A percentile compares a stretch with the other conserved stretches of the same genome.
Conservation (phyloP, 2,329 filamentous ascomycete species). For the Nothophoma quercina region DNA sequence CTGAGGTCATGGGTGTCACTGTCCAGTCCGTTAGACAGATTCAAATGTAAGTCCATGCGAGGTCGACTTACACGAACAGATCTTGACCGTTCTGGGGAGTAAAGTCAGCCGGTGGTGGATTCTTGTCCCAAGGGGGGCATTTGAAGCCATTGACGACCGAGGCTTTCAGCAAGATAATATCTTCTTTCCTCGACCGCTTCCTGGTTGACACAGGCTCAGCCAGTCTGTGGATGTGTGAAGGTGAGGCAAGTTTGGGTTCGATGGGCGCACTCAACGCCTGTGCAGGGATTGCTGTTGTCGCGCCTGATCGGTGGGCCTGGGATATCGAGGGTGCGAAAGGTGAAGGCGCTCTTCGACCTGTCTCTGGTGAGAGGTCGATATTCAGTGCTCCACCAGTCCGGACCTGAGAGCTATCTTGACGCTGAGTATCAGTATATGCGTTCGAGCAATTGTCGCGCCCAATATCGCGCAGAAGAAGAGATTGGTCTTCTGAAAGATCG, state of each 20-base stretch:
- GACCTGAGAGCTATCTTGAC: conserved; percentile 17
- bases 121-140: conserved; percentile 82
- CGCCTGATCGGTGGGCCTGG: not conserved
- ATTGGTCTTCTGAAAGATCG: conserved; percentile 12
- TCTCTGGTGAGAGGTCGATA: not conserved
- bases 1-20: conserved; percentile 73
- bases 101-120: conserved; percentile 71
- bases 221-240: conserved; percentile 44
- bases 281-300: not conserved
- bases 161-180: conserved; percentile 77
- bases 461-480: not conserved
- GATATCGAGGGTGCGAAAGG: not conserved
- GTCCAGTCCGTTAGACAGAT: not conserved
- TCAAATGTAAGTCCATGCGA: conserved; percentile 11
- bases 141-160: conserved; percentile 82
- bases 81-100: conserved; percentile 56
- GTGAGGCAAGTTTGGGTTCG: conserved; percentile 13
- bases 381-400: not conserved
- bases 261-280: conserved; percentile 4
- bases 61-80: conserved; percentile 62
- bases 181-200: conserved; percentile 71
- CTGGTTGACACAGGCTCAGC: conserved; percentile 63
- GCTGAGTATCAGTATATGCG: conserved; percentile 19
- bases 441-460: conserved; percentile 1
- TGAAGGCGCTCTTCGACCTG: not conserved